Base-by-base conservation (phyloP, 2,329 filamentous ascomycete species). In the Cryphonectria naterciae region DNA sequence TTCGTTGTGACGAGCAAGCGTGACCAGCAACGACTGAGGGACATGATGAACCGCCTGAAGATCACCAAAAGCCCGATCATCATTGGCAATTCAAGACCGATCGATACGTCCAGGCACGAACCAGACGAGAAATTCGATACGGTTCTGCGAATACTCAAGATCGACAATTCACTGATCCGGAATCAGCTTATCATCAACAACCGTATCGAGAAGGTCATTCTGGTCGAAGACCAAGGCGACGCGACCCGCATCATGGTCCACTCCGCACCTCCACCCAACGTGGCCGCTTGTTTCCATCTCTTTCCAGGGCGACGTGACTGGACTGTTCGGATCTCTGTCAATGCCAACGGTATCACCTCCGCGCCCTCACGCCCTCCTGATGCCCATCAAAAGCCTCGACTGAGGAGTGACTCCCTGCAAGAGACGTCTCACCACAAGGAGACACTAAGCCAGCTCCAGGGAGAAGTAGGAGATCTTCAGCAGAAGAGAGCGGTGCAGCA, bases 141-240 rank as follows among this genome's bases (percentile, higher is more conserved):
- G 0, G 91, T 95, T 73, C 83, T 98, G 62, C 88, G 93, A 66
- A 89, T 93, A 1, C 84, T 99, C 67, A 91, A 94, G 80, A 92
- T 98, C 73, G 93, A 96, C 72, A 89, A 95, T 74, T 88, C 92
- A 28, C 81, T 92, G 60, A 91, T 98, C 28, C 90, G 90, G 65
- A 92, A 94, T 72, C 91, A 94, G 71, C 83, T 98, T 63, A 91
- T 99, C 76, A 96, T 98, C 78, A 91, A 91, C 73, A 87, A 94
- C 75, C 82, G 83, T 8, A 93, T 98, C 67, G 96, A 99, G 73
- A 95, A 98, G 79, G 89, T 91, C 10, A 88, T 97, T 7, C 84
- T 99, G 0, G 89, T 98, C 68, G 85, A 90, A 69, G 85, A 91
- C 41, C 85, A 92, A 39, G 80, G 85, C 1, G 87, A 93, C 69